Evolutionary conservation across 768 basidiomycete genomes (phyloP), one percentile per base, ranked within the genome.

Genomic region (Mycena albidolilacea): DNA sequence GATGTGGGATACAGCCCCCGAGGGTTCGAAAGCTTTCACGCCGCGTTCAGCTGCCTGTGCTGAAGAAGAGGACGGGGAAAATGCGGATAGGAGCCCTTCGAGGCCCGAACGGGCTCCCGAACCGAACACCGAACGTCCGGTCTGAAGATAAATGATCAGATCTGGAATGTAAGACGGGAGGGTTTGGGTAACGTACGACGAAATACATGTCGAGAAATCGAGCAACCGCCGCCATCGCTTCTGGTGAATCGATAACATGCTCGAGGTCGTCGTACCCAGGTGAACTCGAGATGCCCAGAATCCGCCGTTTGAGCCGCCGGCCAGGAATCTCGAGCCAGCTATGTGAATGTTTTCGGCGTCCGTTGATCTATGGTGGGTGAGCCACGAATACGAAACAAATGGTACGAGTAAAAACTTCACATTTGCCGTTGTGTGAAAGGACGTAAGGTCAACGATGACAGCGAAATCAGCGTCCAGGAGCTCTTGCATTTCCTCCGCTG

Each of bases 381-480:
- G 30, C 30, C 30, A 30, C 8, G 12, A 37, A 2, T 11, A 10
- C 1, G 9, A 23, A 41, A 21, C 2, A 12, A 57, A 12, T 19
- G 8, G 3, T 43, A 21, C 0, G 23, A 23, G 50, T 37, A 30
- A 21, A 23, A 41, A 30, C 30, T 5, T 23, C 46, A 57, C 70
- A 3, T 37, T 50, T 10, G 64, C 65, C 7, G 64, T 65, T 4
- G 64, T 58, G 39, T 57, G 58, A 35, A 71, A 71, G 7, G 68
- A 43, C 10, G 35, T 30, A 10, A 75, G 46, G 38, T 75, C 64
- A 17, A 75, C 39, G 50, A 75, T 63, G 44, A 70, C 55, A 1
- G 61, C 70, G 35, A 75, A 66, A 38, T 75, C 74, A 10, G 59
- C 70, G 17, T 75, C 74, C 2, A 75, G 48, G n/a, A 75, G 21